Base-by-base conservation (phyloP, 2,329 filamentous ascomycete species). In the Aspergillus pseudoglaucus region DNA sequence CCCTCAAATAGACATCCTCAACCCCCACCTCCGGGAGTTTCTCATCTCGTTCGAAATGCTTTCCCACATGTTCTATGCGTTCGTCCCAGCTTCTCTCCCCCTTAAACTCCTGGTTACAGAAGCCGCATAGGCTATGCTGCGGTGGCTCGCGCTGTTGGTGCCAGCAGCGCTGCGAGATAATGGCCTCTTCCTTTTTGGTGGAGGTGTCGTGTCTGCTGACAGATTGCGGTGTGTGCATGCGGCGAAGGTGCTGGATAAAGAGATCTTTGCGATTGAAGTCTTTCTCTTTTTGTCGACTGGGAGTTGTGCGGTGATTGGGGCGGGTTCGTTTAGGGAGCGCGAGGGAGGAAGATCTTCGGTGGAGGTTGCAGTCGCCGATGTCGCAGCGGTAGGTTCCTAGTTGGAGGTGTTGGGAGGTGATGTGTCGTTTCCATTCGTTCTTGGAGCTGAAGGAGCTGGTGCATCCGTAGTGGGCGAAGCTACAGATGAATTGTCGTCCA, bases 391-490 rank as follows among this genome's bases (percentile, higher is more conserved):
- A 96, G 68, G 83, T 87, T 40, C 79, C 73, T 3, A 88, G 74
- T 46, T 84, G 80, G 18, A 95, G 74, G 62, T 97, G 91, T 62
- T 95, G 87, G 0, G 85, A 87, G 27, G 76, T 73, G 59, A 91
- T 82, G 63, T 97, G 91, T 0, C 91, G 82, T 67, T 96, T 96
- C 91, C 91, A 96, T 66, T 96, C 90, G 63, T 95, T 95, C 71
- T 95, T 95, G 56, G 79, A 84, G 3, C 79, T 77, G 61, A 95
- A 95, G 0, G 77, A 82, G 2, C 82, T 80, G 1, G 53, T 55
- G 69, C 91, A 97, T 30, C 85, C 87, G 48, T 90, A 93, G 47
- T 81, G 83, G 25, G 80, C 74, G 64, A 96, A 90, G 48, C 88
- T 82, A 66, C 91, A 97, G 20, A 77, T 75, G 60, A 91, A 93